Base-by-base conservation (phyloP, 2,329 filamentous ascomycete species). In the Cercospora sojina region DNA sequence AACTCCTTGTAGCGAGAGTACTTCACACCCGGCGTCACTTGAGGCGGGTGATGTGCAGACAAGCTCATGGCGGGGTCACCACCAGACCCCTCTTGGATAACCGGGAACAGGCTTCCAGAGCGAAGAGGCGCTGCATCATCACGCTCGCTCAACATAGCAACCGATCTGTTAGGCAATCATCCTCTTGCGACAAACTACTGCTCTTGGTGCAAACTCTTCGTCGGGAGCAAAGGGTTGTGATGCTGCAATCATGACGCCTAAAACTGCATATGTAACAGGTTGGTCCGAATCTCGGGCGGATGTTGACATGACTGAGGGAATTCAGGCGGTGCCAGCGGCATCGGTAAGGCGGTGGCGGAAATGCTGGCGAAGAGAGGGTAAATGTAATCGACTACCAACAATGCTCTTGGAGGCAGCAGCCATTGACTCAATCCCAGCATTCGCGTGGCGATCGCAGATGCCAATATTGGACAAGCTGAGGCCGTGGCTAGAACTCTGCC, bases 361-460 rank as follows among this genome's bases (percentile, higher is more conserved):
- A 75, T 75, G 66, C 73, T 79, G 29, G 71, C 76, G 7, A 61
- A 59, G 3, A 70, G 72, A 67, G 72, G 72, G 71, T 74, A 61
- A 25, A 25, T 16, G 7, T 13, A 27, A 41, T 8, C 7, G 3
- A 27, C 10, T 51, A 25, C 13, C 25, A 4, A 3, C 25, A 25
- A 2, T 53, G 20, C 12, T 27, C 47, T 25, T 53, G 47, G 6
- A 8, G 20, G 23, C 9, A 56, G 41, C 49, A 6, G 5, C 6
- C 20, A 5, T 35, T 57, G 38, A 49, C 18, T 16, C 35, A 51
- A 16, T n/a, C 20, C 12, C 35, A 83, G 81, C 12, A 82, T 85
- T 67, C 79, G 81, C 43, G 82, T 87, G 38, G 83, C 82, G 64
- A 83, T 84, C 2, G 78, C 85, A 31, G 79, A 81, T 65, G 67